These are phyloP conservation scores for Neurospora sp. DNA, from an alignment of 495 filamentous ascomycete genomes.

Conservation along the genomic window DNA sequence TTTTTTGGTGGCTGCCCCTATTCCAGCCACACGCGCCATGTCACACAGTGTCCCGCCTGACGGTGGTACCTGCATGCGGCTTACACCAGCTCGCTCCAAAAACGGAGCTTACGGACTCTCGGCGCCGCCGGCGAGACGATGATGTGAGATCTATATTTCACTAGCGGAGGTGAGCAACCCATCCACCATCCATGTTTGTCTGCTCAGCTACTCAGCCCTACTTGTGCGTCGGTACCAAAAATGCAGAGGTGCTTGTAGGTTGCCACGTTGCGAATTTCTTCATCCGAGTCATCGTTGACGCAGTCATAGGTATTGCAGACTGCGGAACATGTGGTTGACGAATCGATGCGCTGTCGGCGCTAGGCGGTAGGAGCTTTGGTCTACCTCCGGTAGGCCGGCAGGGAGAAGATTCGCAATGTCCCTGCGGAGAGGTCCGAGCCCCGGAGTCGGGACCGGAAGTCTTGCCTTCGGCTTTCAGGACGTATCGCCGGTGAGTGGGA, in stretches of 20 bases:
- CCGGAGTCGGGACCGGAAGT: not conserved
- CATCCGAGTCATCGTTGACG: not conserved
- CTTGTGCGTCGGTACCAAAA: not conserved
- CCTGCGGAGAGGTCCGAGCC: not conserved
- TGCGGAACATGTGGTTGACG: not conserved
- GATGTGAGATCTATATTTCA: not conserved
- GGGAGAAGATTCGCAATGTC: not conserved
- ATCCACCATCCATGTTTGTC: too few relatives aligned
- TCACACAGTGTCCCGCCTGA: not conserved
- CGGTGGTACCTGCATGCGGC: not conserved
- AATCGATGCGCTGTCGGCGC: not conserved
- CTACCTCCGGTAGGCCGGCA: not conserved
- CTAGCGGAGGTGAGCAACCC: not conserved
- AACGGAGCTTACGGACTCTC: not conserved
- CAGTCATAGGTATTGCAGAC: not conserved
- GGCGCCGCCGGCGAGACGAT: not conserved
- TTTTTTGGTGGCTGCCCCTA: too few relatives aligned
- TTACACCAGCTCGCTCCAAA: not conserved
- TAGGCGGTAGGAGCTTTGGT: not conserved
- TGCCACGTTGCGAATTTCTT: not conserved
- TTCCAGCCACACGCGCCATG: not conserved
- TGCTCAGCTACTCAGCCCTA: not conserved
- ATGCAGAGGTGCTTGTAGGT: not conserved
- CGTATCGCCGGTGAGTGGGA: not conserved
- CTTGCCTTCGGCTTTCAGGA: not conserved